phyloP scores from a whole-genome alignment of 169 alveolate genomes.

The Besnoitia besnoiti region DNA sequence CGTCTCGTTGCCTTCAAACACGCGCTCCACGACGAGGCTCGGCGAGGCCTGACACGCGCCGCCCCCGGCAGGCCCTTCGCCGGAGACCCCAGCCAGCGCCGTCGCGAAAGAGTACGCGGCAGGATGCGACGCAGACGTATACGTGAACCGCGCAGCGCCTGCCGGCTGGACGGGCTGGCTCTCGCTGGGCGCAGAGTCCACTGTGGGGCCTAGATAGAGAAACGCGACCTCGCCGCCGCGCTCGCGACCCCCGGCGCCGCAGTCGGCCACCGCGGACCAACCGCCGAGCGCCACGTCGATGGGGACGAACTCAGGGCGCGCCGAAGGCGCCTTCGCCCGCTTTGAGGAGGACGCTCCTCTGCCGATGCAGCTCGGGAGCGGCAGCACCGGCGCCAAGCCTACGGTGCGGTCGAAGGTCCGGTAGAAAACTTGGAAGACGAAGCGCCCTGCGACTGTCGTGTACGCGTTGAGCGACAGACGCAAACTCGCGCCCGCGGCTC shows the following conservation, averaged over 20 bases:
- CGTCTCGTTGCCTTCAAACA: slow-evolving; percentile 26
- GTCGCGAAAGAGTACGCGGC: neutral
- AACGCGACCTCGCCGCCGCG: neutral
- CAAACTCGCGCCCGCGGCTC: neutral
- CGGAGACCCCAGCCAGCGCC: neutral
- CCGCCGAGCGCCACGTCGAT: neutral
- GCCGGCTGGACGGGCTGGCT: neutral
- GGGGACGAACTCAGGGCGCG: slow-evolving; percentile 10
- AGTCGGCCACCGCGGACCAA: neutral
- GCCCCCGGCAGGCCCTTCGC: no score
- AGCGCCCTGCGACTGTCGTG: slow-evolving; percentile 35
- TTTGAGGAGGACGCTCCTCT: neutral
- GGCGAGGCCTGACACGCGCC: neutral
- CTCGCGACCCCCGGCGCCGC: neutral
- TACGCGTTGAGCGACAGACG: neutral
- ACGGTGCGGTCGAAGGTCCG: neutral
- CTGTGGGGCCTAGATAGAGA: slow-evolving; percentile 11
- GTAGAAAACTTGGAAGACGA: neutral
- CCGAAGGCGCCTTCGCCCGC: neutral
- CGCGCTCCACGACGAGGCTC: neutral
- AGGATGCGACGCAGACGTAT: neutral
- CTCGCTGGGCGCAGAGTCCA: neutral
- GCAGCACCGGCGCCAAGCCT: slow-evolving; percentile 2
- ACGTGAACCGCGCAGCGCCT: slow-evolving; percentile 8
- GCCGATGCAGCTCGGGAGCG: neutral